Evolutionary conservation across 805 yeast genomes (phyloP).

Genomic region (Wickerhamiella cacticola): DNA sequence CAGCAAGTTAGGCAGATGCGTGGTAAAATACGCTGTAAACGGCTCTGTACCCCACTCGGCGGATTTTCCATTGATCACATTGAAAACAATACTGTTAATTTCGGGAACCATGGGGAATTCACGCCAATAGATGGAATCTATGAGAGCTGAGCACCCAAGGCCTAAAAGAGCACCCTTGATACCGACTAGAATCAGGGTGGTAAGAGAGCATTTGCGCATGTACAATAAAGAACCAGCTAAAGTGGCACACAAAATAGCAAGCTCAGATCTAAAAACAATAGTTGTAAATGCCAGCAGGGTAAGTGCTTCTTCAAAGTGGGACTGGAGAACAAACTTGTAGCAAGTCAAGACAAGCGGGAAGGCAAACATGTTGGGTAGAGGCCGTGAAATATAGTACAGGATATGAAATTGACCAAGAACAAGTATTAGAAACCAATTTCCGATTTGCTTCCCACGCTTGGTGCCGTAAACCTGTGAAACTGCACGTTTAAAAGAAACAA

Average conservation of each 20-base stretch:
- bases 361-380: conserved; percentile 73
- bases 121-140: conserved; percentile 75
- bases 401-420: conserved; percentile 65
- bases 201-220: conserved; percentile 31
- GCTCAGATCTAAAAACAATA: conserved; percentile 61
- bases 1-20: conserved; percentile 35
- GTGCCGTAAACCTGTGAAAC: conserved; percentile 24
- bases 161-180: conserved; percentile 45
- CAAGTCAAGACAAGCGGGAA: conserved; percentile 59
- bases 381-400: conserved; percentile 66
- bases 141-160: conserved; percentile 33
- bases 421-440: conserved; percentile 48
- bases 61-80: conserved; percentile 64
- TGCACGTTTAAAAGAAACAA: conserved; percentile 41
- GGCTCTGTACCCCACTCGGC: conserved; percentile 82
- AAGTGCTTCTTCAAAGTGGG: conserved; percentile 39
- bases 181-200: conserved; percentile 28
- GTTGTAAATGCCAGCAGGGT: conserved; percentile 49
- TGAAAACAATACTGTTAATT: conserved; percentile 55
- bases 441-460: conserved; percentile 13
- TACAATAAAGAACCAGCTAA: conserved; percentile 32
- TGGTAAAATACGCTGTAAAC: conserved; percentile 49
- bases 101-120: conserved; percentile 52
- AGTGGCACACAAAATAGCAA: conserved; percentile 43
- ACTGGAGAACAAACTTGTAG: conserved; percentile 39